These are phyloP conservation scores for Mycena belliarum DNA, from an alignment of 768 basidiomycete species.

Conservation along the genomic window DNA sequence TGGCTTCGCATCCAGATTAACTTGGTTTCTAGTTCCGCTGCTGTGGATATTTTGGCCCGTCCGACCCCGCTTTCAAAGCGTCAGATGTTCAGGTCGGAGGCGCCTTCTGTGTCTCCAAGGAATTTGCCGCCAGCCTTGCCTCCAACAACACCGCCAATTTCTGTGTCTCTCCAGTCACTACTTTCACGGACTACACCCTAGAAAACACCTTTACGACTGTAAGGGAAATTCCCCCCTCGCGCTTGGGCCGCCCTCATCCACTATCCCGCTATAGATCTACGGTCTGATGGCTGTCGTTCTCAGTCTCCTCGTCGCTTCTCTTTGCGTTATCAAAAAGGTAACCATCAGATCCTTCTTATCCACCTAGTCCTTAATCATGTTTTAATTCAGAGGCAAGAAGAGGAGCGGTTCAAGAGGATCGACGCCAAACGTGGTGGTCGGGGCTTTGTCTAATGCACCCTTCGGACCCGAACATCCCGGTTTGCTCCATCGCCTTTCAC, in stretches of 20 bases:
- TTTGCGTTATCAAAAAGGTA: slow-evolving; percentile 85
- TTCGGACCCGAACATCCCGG: not conserved
- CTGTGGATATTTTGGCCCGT: slow-evolving; percentile 83
- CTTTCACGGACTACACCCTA: slow-evolving; percentile 68
- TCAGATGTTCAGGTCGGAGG: slow-evolving; percentile 67
- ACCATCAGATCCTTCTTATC: not conserved
- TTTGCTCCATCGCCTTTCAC: not conserved
- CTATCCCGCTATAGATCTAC: slow-evolving; percentile 55
- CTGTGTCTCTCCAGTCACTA: slow-evolving; percentile 73
- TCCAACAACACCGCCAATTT: slow-evolving; percentile 49
- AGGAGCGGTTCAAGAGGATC: slow-evolving; percentile 85
- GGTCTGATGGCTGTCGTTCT: slow-evolving; percentile 83
- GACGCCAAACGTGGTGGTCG: slow-evolving; percentile 85
- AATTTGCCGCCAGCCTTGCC: slow-evolving; percentile 39
- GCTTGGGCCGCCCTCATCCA: not conserved
- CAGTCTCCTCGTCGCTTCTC: slow-evolving; percentile 72
- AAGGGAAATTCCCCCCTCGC: slow-evolving; percentile 20
- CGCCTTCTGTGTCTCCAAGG: slow-evolving; percentile 49
- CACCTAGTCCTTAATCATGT: not conserved
- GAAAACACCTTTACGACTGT: slow-evolving; percentile 80
- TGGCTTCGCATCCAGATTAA: not conserved
- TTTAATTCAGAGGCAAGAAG: slow-evolving; percentile 62
- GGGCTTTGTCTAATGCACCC: slow-evolving; percentile 70
- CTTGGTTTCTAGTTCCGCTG: slow-evolving; percentile 60
- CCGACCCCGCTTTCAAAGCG: no score